phyloP scores from a whole-genome alignment of 2,329 filamentous ascomycete species.

The Aspergillus texensis region DNA sequence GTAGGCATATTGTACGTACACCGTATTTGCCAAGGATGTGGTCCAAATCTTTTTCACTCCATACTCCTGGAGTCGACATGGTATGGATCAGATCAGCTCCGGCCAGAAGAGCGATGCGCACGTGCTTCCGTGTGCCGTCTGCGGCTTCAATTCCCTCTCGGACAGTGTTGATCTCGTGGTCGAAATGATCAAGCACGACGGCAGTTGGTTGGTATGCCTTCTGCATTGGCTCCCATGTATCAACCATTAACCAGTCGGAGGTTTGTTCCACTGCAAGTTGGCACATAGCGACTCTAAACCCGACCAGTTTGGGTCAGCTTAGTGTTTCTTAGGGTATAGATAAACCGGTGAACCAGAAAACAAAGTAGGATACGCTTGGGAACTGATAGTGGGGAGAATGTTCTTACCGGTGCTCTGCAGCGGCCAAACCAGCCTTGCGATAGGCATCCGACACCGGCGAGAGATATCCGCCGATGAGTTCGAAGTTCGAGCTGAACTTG shows the following conservation, averaged over 20 bases:
- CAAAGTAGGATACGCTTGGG: background rate
- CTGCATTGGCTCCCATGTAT: slow-evolving; percentile 86
- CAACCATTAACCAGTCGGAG: slow-evolving; percentile 80
- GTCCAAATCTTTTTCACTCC: slow-evolving; percentile 81
- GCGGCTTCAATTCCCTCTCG: slow-evolving; percentile 71
- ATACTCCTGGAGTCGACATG: slow-evolving; percentile 72
- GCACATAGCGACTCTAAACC: slow-evolving; percentile 75
- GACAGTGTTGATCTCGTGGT: slow-evolving; percentile 82
- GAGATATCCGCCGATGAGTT: slow-evolving; percentile 83
- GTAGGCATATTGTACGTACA: slow-evolving; percentile 31
- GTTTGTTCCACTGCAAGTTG: slow-evolving; percentile 73
- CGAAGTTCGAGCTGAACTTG: slow-evolving; percentile 74
- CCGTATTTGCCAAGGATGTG: slow-evolving; percentile 85
- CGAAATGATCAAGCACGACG: slow-evolving; percentile 86
- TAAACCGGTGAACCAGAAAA: background rate
- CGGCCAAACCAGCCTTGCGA: slow-evolving; percentile 78
- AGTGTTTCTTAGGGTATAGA: background rate
- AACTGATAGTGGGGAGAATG: slow-evolving; percentile 1
- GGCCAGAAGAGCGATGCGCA: slow-evolving; percentile 78
- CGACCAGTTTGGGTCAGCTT: slow-evolving; percentile 6
- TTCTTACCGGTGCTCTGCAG: slow-evolving; percentile 65
- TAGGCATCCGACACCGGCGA: slow-evolving; percentile 76
- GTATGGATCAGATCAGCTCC: slow-evolving; percentile 76
- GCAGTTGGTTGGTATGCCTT: slow-evolving; percentile 86
- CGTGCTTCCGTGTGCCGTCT: slow-evolving; percentile 66